Percentiles rank a stretch among this genome's conserved stretches.
These are phyloP conservation scores for Tylopilus balloui DNA, from an alignment of 768 basidiomycete genomes.

Conservation along the genomic window DNA sequence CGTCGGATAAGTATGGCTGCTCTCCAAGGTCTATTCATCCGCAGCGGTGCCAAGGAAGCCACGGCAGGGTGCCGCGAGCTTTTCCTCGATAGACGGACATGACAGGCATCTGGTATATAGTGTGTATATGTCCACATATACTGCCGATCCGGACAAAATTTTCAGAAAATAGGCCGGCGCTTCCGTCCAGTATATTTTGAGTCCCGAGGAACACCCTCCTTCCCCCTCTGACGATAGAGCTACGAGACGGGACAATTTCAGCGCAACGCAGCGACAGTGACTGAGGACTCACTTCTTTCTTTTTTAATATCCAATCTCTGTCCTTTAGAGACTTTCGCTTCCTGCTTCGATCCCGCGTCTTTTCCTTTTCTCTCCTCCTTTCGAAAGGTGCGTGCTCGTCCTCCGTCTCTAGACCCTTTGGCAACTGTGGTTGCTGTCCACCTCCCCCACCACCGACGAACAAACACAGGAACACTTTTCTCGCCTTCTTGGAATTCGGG, in stretches of 20 bases:
- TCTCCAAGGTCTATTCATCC: constrained; percentile 92
- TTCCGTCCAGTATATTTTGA: constrained; percentile 93
- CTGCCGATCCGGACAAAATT: not conserved
- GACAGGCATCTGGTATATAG: constrained; percentile 15
- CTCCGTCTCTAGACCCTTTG: constrained; percentile 71
- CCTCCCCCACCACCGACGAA: constrained; percentile 78
- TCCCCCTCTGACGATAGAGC: constrained; percentile 82
- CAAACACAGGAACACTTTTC: constrained; percentile 90
- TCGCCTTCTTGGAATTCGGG: constrained; percentile 93
- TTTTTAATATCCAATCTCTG: constrained; percentile 91
- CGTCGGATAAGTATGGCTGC: constrained; percentile 89
- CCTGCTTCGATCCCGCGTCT: constrained; percentile 49
- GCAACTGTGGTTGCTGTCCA: constrained; percentile 59
- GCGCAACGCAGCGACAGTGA: not conserved
- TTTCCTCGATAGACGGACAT: constrained; percentile 30
- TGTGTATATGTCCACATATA: constrained; percentile 3
- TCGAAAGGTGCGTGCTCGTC: constrained; percentile 68
- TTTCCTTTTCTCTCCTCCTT: constrained; percentile 66
- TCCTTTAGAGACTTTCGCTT: constrained; percentile 73
- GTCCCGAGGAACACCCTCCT: constrained; percentile 77
- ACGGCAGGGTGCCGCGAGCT: constrained; percentile 46
- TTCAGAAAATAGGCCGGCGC: constrained; percentile 70
- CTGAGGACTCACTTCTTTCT: constrained; percentile 74
- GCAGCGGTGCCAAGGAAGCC: constrained; percentile 55
- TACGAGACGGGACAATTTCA: constrained; percentile 26